phyloP scores from a whole-genome alignment of 768 basidiomycete species.

The Hericium erinaceus region DNA sequence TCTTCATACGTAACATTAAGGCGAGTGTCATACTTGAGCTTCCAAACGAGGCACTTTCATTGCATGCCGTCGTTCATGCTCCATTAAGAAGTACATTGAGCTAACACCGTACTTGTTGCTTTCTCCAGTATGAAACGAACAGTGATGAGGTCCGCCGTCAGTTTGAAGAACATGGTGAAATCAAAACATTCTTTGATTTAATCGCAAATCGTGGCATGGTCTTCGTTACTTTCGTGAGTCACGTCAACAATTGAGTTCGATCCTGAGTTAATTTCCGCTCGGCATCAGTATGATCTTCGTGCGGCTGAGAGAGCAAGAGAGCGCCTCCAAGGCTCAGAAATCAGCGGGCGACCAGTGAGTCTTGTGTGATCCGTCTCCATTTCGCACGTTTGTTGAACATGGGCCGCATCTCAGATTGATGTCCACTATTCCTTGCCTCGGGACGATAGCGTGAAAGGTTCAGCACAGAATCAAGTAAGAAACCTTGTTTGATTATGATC shows the following conservation, averaged over 20 bases:
- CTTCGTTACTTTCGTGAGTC: conserved; percentile 94
- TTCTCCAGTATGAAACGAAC: conserved; percentile 73
- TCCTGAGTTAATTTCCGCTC: neutral
- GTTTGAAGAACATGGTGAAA: conserved; percentile 91
- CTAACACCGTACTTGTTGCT: conserved; percentile 5
- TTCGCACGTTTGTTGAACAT: neutral
- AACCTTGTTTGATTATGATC: neutral
- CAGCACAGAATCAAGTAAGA: conserved; percentile 79
- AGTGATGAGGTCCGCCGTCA: conserved; percentile 75
- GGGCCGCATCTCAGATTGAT: conserved; percentile 62
- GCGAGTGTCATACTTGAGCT: conserved; percentile 41
- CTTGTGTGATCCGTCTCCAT: neutral
- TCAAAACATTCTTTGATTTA: conserved; percentile 95
- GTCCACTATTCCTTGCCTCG: conserved; percentile 96
- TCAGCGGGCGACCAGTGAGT: conserved; percentile 83
- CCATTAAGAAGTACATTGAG: neutral
- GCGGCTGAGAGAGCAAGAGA: conserved; percentile 91
- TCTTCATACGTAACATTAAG: conserved; percentile 98
- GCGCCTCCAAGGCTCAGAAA: conserved; percentile 79
- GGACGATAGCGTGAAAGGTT: conserved; percentile 56
- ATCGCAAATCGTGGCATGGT: conserved; percentile 96
- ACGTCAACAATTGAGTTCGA: neutral
- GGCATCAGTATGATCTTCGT: conserved; percentile 74
- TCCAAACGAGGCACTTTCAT: neutral
- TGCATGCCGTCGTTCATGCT: neutral